Evolutionary conservation across 176 grass and related monocot genomes (phyloP), one percentile per base, ranked within the genome.

Genomic region (Carex cristatella): DNA sequence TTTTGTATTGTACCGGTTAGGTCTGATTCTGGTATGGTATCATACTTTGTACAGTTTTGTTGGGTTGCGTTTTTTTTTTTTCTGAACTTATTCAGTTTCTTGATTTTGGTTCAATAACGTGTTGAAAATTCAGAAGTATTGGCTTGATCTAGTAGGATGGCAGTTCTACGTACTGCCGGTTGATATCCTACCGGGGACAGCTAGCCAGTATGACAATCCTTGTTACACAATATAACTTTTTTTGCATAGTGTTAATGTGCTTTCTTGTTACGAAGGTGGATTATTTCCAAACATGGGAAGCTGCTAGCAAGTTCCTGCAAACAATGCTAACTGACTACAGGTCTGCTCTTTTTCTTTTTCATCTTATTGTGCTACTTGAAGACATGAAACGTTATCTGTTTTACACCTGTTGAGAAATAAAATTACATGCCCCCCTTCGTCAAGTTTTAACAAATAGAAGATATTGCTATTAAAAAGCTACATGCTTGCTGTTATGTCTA

Each of bases 291-390:
- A 88, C 91, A 81, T 75, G 87, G 87, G 93, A 98, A 79, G 92
- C 88, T 82, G 95, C 92, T 53, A 88, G 79, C 86, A 98, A 93
- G 68, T 89, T 89, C 60, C 88, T 94, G 83, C 95, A 98, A 88
- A 94, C 83, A 83, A 92, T 88, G 68, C 85, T 98, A 89, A 85
- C 91, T 85, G 95, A 94, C 33, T 94, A 93, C 86, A 94, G 92
- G 95, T 98, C 71, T 87, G 16, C 61, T 40, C 13, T 44, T 86
- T 87, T 86, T 84, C 66, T 58, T 68, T 74, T 71, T 87, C 38
- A 90, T 62, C 49, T 81, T 35, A 71, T 30, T 48, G 44, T 51
- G 31, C 54, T 85, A 10, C 59, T 55, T 54, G 28, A 42, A 42
- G 40, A 69, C 35, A 42, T 69, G 33, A 32, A 67, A 37, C 12